Evolutionary conservation across 2,329 filamentous ascomycete species (phyloP).

Genomic region (Dothistroma septosporum): DNA sequence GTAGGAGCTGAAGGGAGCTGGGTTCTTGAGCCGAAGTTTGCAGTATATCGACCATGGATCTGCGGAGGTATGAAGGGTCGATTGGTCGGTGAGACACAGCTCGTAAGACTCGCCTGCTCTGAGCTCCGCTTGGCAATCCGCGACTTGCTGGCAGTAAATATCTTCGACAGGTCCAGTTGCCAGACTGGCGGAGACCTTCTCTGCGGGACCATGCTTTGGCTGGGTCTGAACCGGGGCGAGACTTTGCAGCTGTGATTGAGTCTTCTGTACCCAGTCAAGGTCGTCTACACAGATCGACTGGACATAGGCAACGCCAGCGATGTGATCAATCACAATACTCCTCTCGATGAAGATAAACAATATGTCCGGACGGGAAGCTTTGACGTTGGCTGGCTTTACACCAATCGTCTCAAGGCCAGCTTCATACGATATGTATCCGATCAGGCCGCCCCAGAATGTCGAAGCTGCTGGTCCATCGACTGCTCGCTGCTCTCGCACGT

Average conservation of each 20-base stretch:
- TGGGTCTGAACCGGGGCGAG: background rate
- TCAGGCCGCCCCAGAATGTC: slow-evolving; percentile 76
- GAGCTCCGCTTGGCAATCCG: slow-evolving; percentile 65
- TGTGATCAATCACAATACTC: slow-evolving; percentile 74
- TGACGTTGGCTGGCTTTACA: slow-evolving; percentile 39
- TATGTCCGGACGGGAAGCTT: slow-evolving; percentile 59
- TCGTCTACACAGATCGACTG: slow-evolving; percentile 59
- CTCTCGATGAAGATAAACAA: slow-evolving; percentile 72
- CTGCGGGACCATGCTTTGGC: background rate
- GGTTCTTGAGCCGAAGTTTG: slow-evolving; percentile 65
- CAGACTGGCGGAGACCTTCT: slow-evolving; percentile 9
- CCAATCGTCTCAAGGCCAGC: slow-evolving; percentile 64
- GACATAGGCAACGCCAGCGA: slow-evolving; percentile 57
- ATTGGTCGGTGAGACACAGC: slow-evolving; percentile 75
- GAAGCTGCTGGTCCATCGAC: slow-evolving; percentile 34
- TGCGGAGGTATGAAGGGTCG: slow-evolving; percentile 50
- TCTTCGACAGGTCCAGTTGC: slow-evolving; percentile 25
- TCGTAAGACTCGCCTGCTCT: slow-evolving; percentile 79
- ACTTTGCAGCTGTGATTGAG: background rate
- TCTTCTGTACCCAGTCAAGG: slow-evolving; percentile 28
- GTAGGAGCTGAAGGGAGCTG: slow-evolving; percentile 81
- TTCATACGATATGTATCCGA: slow-evolving; percentile 83
- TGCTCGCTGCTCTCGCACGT: slow-evolving; percentile 37
- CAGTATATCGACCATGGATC: slow-evolving; percentile 66
- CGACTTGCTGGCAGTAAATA: slow-evolving; percentile 63